These are phyloP conservation scores for Ensete ventricosum DNA, from an alignment of 176 grass and related monocot species.

Conservation along the genomic window DNA sequence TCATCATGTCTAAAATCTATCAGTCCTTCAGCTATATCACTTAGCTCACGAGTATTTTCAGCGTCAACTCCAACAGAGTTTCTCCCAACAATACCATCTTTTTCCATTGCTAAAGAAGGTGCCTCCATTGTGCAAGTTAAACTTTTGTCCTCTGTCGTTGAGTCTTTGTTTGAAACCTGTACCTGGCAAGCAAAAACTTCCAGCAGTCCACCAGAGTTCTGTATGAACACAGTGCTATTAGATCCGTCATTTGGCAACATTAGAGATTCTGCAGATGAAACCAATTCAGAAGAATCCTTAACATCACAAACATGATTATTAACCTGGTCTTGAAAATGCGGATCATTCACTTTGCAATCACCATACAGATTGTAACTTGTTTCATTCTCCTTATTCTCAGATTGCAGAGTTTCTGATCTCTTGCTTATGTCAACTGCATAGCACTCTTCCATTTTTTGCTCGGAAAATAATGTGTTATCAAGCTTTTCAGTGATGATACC, in stretches of 20 bases:
- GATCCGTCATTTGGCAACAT: slow-evolving; percentile 22
- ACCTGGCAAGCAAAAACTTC: slow-evolving; percentile 83
- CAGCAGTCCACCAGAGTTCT: slow-evolving; percentile 69
- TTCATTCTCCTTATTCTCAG: slow-evolving; percentile 26
- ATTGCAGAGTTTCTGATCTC: slow-evolving; percentile 32
- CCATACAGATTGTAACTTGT: slow-evolving; percentile 6
- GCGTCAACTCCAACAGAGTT: slow-evolving; percentile 22
- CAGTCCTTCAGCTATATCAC: slow-evolving; percentile 16
- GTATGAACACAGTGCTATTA: slow-evolving; percentile 22
- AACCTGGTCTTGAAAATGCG: slow-evolving; percentile 14
- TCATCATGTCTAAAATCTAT: slow-evolving; percentile 17
- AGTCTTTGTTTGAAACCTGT: slow-evolving; percentile 41
- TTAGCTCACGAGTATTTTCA: slow-evolving; percentile 12
- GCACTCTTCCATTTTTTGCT: slow-evolving; percentile 22
- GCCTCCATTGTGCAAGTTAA: slow-evolving; percentile 21
- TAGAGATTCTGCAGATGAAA: slow-evolving; percentile 10
- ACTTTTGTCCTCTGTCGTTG: slow-evolving; percentile 16
- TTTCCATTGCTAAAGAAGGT: slow-evolving; percentile 33
- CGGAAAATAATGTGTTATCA: slow-evolving; percentile 32
- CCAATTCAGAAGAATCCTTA: slow-evolving; percentile 24
- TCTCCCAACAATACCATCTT: slow-evolving; percentile 13
- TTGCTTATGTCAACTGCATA: slow-evolving; percentile 25
- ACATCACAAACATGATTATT: slow-evolving; percentile 23
- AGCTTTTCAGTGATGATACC: slow-evolving; percentile 22
- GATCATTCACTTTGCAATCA: slow-evolving; percentile 19